phyloP scores from a whole-genome alignment of 768 basidiomycete species.

The Psilocybe cyanescens region DNA sequence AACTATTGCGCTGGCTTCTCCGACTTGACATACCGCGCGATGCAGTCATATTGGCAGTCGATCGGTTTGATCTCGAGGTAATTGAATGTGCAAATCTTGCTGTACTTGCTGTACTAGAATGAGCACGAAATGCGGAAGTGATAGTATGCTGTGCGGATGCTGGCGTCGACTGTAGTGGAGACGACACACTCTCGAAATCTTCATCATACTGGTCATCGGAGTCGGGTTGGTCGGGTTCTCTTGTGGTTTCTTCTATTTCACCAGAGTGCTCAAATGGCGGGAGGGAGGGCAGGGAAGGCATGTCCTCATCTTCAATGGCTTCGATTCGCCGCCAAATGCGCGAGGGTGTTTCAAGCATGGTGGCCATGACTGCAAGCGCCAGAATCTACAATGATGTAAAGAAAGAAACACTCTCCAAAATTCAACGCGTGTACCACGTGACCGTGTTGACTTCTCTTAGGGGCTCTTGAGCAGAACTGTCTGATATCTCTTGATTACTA shows the following conservation, averaged over 20 bases:
- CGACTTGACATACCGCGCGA: conserved; percentile 35
- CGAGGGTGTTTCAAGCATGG: conserved; percentile 79
- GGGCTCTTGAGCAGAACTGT: background rate
- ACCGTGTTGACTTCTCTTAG: conserved; percentile 22
- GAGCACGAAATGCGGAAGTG: conserved; percentile 50
- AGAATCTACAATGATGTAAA: background rate
- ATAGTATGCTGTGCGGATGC: conserved; percentile 47
- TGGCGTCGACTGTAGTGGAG: conserved; percentile 73
- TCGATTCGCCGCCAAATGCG: conserved; percentile 85
- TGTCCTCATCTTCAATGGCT: conserved; percentile 71
- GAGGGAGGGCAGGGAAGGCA: conserved; percentile 82
- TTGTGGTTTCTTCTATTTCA: conserved; percentile 35
- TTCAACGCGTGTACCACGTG: conserved; percentile 27
- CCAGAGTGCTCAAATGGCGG: conserved; percentile 72
- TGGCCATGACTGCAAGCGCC: conserved; percentile 39
- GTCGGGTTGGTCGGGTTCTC: conserved; percentile 27
- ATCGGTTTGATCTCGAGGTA: conserved; percentile 58
- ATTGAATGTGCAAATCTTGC: conserved; percentile 52
- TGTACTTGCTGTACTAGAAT: conserved; percentile 48
- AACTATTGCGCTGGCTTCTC: conserved; percentile 47
- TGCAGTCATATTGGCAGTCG: conserved; percentile 35
- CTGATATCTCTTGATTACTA: no score
- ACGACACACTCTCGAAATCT: conserved; percentile 41
- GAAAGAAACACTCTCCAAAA: background rate
- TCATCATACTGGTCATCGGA: conserved; percentile 44